Conservation (phyloP, 2,329 filamentous ascomycete species). For the Torrubiellomyces zombiae region DNA sequence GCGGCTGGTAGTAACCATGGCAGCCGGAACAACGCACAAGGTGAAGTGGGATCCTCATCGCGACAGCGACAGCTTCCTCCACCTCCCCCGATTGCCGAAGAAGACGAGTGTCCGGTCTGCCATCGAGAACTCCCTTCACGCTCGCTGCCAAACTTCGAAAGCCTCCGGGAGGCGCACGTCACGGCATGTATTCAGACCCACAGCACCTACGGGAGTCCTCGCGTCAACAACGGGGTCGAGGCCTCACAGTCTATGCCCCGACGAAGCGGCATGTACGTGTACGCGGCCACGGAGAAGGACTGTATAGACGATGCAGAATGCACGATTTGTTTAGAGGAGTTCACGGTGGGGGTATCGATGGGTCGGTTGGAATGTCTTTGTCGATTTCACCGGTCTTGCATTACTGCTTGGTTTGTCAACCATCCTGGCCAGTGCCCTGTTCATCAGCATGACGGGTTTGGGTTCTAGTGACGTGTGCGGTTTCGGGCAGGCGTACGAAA, state of each 20-base stretch:
- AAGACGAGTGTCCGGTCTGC: conserved; percentile 68
- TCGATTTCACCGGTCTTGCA: conserved; percentile 44
- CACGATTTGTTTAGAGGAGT: conserved; percentile 52
- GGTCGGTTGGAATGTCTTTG: conserved; percentile 51
- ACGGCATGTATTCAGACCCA: conserved; percentile 37
- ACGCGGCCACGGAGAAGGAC: conserved; percentile 49
- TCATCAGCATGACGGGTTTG: conserved; percentile 46
- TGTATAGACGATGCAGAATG: conserved; percentile 52
- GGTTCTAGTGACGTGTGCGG: conserved; percentile 19
- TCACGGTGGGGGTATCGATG: conserved; percentile 44
- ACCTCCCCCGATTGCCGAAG: conserved; percentile 42
- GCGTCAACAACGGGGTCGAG: conserved; percentile 9
- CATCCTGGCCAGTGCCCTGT: conserved; percentile 49
- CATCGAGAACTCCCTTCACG: conserved; percentile 51
- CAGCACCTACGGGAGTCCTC: conserved; percentile 28
- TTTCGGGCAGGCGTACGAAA: not conserved
- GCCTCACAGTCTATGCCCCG: conserved; percentile 19
- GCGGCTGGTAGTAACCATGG: too few relatives aligned
- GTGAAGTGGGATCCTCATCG: conserved; percentile 17
- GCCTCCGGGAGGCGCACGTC: conserved; percentile 41
- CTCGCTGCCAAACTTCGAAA: conserved; percentile 34
- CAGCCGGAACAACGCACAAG: too few relatives aligned
- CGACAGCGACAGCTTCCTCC: conserved; percentile 22
- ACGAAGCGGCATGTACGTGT: conserved; percentile 45
- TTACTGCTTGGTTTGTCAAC: conserved; percentile 43